A percentile compares a stretch with the other conserved stretches of the same genome.
These are phyloP conservation scores for Oryza officinalis DNA, from an alignment of 176 grass and related monocot species.

Conservation along the genomic window DNA sequence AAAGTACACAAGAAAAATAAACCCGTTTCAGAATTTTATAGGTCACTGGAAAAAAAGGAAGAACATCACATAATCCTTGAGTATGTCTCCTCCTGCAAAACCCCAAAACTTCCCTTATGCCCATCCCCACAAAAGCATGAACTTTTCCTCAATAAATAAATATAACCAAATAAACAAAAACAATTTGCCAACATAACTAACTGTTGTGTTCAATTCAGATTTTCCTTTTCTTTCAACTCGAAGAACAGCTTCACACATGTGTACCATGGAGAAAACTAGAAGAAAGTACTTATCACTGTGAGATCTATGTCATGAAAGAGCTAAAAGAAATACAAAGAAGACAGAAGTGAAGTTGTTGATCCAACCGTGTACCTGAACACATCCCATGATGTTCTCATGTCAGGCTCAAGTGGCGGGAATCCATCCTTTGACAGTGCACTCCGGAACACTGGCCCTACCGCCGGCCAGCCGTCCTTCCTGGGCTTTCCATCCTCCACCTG, in stretches of 20 bases:
- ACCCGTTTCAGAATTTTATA: not conserved
- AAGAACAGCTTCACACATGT: not conserved
- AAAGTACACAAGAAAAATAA: not conserved
- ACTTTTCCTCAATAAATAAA: not conserved
- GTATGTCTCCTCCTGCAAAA: not conserved
- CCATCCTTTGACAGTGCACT: slow-evolving; percentile 74
- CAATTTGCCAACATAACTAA: not conserved
- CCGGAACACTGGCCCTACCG: slow-evolving; percentile 77
- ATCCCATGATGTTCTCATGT: slow-evolving; percentile 91
- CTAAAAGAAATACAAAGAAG: not conserved
- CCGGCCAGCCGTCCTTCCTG: slow-evolving; percentile 62
- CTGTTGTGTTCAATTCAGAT: not conserved
- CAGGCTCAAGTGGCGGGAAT: slow-evolving; percentile 55
- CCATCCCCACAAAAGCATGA: not conserved
- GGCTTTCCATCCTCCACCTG: slow-evolving; percentile 69
- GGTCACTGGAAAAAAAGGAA: not conserved
- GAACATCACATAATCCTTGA: not conserved
- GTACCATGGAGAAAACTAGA: not conserved
- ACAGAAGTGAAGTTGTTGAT: not conserved
- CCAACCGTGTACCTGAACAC: slow-evolving; percentile 75
- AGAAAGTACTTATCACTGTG: not conserved
- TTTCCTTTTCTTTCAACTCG: not conserved
- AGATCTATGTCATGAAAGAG: not conserved
- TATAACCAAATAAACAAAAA: not conserved
- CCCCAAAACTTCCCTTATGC: not conserved